Base-by-base conservation (phyloP, 192 early-diverging fungal species). In the Backusella sp. region DNA sequence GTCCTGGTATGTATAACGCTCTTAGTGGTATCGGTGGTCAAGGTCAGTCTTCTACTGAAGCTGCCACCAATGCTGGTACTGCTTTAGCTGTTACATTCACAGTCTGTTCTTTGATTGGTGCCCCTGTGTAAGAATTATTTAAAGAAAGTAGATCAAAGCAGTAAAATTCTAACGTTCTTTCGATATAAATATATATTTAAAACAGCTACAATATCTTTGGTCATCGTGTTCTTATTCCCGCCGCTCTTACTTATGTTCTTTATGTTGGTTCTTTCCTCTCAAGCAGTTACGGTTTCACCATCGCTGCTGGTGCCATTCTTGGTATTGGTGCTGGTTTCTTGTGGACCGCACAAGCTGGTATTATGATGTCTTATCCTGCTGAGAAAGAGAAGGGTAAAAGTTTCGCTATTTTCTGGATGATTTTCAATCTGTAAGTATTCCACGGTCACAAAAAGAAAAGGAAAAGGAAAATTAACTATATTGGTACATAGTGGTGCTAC, bases 401-500 rank as follows among this genome's bases (percentile, higher is more conserved):
- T 82, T 94, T 97, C 67, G 90, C 90, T 26, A 85, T 91, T 39
- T 97, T 97, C 88, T 97, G 95, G 95, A 86, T 90, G 73, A 91
- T 96, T 68, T 97, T 95, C 88, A 94, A 94, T 77, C 65, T 86
- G 46, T 77, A 71, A 77, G 76, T 74, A 36, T 21, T 23, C 8
- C 21, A 28, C 53, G 12, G 56, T 26, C 23, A 28, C 56, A 59
- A 56, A 59, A 26, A 28, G 0, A 59, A 56, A 56, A 59, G 11
- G 11, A 11, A 28, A 59, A 59, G 23, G 2, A 23, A 59, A 26
- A 26, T 26, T 59, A 59, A 59, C 23, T 41, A 70, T 67, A 34
- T 70, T 36, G 30, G 7, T 65, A 36, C 78, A 81, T 77, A 84
- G 89, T 77, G 95, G 95, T 70, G 95, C 91, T 39, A 88, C 93